phyloP scores from a whole-genome alignment of 805 yeast species.

The Saturnispora bothae region DNA sequence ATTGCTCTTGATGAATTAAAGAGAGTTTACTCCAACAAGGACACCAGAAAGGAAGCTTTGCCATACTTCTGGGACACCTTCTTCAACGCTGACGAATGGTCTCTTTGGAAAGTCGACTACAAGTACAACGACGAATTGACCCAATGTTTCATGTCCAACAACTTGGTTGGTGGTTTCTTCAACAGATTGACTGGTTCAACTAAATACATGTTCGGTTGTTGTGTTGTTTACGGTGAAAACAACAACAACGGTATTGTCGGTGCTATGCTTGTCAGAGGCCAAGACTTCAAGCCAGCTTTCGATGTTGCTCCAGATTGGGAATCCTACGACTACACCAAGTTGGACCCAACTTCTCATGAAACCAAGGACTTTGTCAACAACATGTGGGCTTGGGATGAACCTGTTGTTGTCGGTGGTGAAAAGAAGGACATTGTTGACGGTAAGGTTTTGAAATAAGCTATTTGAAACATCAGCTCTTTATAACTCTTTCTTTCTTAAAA shows the following conservation, averaged over 20 bases:
- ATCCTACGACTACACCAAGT: conserved; percentile 73
- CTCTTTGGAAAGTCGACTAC: conserved; percentile 90
- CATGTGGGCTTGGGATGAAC: conserved; percentile 98
- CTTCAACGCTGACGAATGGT: conserved; percentile 88
- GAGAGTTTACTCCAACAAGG: conserved; percentile 93
- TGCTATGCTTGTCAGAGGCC: conserved; percentile 92
- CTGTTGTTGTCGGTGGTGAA: conserved; percentile 71
- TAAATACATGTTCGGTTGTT: conserved; percentile 87
- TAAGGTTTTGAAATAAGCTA: conserved; percentile 80
- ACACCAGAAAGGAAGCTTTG: conserved; percentile 84
- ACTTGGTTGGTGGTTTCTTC: conserved; percentile 96
- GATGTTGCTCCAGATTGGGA: conserved; percentile 99
- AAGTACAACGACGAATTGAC: conserved; percentile 97
- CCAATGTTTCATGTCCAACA: conserved; percentile 95
- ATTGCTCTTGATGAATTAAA: conserved; percentile 86
- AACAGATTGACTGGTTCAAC: conserved; percentile 85
- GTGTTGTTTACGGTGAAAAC: conserved; percentile 97
- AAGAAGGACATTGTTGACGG: conserved; percentile 89
- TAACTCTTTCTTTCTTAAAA: neutral
- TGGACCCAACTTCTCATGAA: conserved; percentile 69
- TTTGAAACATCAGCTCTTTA: no score
- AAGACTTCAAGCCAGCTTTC: conserved; percentile 82
- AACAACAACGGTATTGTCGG: conserved; percentile 96
- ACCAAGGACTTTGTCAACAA: conserved; percentile 74
- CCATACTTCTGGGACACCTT: conserved; percentile 97